A percentile compares a stretch with the other conserved stretches of the same genome.
Conservation (phyloP, 192 early-diverging fungal genomes). For the Coemansia sp. region DNA sequence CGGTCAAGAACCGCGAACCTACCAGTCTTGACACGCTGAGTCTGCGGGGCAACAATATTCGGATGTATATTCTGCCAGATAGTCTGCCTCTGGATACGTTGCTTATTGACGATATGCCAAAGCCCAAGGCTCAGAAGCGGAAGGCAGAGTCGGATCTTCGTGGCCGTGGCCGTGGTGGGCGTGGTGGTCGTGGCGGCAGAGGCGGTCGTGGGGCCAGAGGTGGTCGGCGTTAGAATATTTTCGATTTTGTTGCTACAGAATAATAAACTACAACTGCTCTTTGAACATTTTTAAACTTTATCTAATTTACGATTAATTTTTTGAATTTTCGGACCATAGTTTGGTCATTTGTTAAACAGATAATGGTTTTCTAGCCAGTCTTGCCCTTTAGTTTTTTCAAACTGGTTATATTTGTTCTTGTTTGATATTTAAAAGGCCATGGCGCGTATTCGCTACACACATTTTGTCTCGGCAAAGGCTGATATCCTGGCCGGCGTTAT, state of each 20-base stretch:
- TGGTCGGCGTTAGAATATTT: background rate
- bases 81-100: constrained; percentile 93
- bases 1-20: constrained; percentile 89
- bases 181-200: constrained; percentile 67
- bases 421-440: background rate
- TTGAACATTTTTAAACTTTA: no score
- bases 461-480: constrained; percentile 43
- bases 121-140: constrained; percentile 87
- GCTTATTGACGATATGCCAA: constrained; percentile 92
- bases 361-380: no score
- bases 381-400: background rate
- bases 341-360: no score
- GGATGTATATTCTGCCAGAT: constrained; percentile 95
- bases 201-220: constrained; percentile 46
- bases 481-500: constrained; percentile 35
- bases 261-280: no score
- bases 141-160: constrained; percentile 38
- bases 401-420: background rate
- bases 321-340: no score
- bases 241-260: background rate
- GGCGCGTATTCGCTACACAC: constrained; percentile 38
- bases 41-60: constrained; percentile 93
- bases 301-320: no score
- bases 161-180: constrained; percentile 65
- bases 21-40: constrained; percentile 87